phyloP scores from a whole-genome alignment of 805 yeast species.

The Hanseniaspora singularis region DNA sequence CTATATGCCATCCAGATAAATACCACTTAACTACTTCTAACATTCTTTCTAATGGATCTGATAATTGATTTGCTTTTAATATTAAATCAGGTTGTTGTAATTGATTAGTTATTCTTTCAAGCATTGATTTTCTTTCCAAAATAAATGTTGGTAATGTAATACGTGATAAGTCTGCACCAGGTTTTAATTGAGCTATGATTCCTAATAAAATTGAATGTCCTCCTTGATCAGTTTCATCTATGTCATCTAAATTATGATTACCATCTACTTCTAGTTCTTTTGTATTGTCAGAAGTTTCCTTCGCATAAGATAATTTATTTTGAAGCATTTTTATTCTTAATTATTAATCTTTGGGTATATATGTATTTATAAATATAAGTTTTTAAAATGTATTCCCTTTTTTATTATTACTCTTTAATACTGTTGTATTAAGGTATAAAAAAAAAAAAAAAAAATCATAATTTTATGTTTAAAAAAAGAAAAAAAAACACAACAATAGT shows the following conservation, averaged over 20 bases:
- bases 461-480: too few species aligned
- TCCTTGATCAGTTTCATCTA: slow-evolving; percentile 85
- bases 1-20: slow-evolving; percentile 92
- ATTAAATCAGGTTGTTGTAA: slow-evolving; percentile 68
- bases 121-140: slow-evolving; percentile 87
- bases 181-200: slow-evolving; percentile 81
- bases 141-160: slow-evolving; percentile 93
- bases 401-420: too few species aligned
- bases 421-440: too few species aligned
- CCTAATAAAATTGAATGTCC: slow-evolving; percentile 79
- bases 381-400: too few species aligned
- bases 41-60: slow-evolving; percentile 58
- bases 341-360: too few species aligned
- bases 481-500: too few species aligned
- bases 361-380: too few species aligned
- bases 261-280: neutral
- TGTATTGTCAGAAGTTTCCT: neutral
- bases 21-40: slow-evolving; percentile 75
- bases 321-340: too few species aligned
- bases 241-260: slow-evolving; percentile 43
- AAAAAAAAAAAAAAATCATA: too few species aligned
- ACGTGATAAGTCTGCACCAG: slow-evolving; percentile 79
- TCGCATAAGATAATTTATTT: too few species aligned
- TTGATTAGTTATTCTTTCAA: slow-evolving; percentile 86
- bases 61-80: slow-evolving; percentile 49